Evolutionary conservation across 2,329 filamentous ascomycete species (phyloP).

Genomic region (Neonectria faginata): DNA sequence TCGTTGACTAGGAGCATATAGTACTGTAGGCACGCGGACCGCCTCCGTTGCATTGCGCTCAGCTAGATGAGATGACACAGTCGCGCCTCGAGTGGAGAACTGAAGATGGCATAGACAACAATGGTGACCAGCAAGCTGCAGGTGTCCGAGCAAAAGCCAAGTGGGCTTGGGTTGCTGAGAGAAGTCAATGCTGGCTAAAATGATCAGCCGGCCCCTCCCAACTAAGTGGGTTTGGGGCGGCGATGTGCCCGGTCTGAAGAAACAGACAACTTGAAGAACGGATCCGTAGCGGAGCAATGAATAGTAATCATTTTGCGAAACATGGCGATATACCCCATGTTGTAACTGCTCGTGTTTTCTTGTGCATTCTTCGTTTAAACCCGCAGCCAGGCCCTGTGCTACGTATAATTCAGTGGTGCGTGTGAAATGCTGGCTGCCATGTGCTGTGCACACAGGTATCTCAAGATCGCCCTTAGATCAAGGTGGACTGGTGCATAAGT

Average conservation of each 20-base stretch:
- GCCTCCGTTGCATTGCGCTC: constrained; percentile 22
- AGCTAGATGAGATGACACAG: constrained; percentile 23
- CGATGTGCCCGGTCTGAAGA: background rate
- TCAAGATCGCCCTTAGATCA: constrained; percentile 16
- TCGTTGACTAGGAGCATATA: background rate
- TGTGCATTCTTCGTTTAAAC: constrained; percentile 4
- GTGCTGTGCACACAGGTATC: constrained; percentile 16
- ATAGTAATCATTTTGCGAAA: constrained; percentile 15
- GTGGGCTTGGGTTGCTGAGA: constrained; percentile 18
- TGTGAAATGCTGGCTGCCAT: constrained; percentile 23
- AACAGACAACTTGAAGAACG: constrained; percentile 13
- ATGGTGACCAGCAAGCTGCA: constrained; percentile 14
- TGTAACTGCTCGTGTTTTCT: constrained; percentile 6
- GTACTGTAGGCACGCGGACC: constrained; percentile 19
- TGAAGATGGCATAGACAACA: constrained; percentile 2
- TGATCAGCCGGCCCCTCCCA: constrained; percentile 29
- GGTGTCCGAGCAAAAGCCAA: constrained; percentile 19
- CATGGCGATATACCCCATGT: constrained; percentile 8
- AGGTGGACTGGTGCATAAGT: constrained; percentile 13
- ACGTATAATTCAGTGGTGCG: constrained; percentile 3
- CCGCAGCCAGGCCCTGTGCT: constrained; percentile 3
- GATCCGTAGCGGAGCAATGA: constrained; percentile 13
- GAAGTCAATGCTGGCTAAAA: constrained; percentile 20
- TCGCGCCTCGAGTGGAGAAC: constrained; percentile 17
- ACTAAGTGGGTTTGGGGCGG: constrained; percentile 10